A percentile compares a stretch with the other conserved stretches of the same genome.
phyloP scores from a whole-genome alignment of 2,329 filamentous ascomycete genomes.

The Huntiella abstrusa region DNA sequence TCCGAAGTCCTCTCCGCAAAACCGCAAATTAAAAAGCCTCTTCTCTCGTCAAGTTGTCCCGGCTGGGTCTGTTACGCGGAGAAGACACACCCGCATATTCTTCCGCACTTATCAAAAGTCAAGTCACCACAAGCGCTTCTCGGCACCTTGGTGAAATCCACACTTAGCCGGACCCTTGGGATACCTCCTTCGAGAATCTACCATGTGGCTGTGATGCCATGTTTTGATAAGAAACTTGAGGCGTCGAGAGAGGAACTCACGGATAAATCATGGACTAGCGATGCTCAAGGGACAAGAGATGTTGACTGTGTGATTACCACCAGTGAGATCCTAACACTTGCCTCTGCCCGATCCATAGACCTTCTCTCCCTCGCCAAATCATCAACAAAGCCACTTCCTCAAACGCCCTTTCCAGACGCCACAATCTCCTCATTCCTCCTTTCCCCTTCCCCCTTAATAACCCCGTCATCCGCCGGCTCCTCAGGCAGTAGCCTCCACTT shows the following conservation, averaged over 20 bases:
- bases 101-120: slow-evolving; percentile 75
- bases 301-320: slow-evolving; percentile 97
- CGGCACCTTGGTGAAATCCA: slow-evolving; percentile 77
- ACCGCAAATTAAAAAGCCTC: slow-evolving; percentile 27
- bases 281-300: slow-evolving; percentile 49
- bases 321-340: slow-evolving; percentile 80
- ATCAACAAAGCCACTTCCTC: slow-evolving; percentile 31
- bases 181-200: slow-evolving; percentile 68
- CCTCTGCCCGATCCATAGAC: slow-evolving; percentile 57
- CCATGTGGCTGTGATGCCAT: slow-evolving; percentile 94
- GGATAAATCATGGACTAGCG: slow-evolving; percentile 48
- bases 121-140: slow-evolving; percentile 90
- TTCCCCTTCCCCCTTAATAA: slow-evolving; percentile 22
- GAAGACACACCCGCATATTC: slow-evolving; percentile 86
- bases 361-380: slow-evolving; percentile 42
- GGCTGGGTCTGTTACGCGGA: slow-evolving; percentile 99
- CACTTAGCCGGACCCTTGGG: slow-evolving; percentile 51
- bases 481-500: slow-evolving; percentile 83
- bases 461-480: slow-evolving; percentile 44
- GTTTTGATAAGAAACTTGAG: slow-evolving; percentile 97
- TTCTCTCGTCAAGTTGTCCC: slow-evolving; percentile 78
- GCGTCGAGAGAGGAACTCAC: slow-evolving; percentile 87
- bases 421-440: slow-evolving; percentile 58
- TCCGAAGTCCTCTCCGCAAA: slow-evolving; percentile 40
- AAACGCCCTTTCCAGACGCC: slow-evolving; percentile 51